phyloP scores from a whole-genome alignment of 345 rosid species.

The Laguncularia racemosa region DNA sequence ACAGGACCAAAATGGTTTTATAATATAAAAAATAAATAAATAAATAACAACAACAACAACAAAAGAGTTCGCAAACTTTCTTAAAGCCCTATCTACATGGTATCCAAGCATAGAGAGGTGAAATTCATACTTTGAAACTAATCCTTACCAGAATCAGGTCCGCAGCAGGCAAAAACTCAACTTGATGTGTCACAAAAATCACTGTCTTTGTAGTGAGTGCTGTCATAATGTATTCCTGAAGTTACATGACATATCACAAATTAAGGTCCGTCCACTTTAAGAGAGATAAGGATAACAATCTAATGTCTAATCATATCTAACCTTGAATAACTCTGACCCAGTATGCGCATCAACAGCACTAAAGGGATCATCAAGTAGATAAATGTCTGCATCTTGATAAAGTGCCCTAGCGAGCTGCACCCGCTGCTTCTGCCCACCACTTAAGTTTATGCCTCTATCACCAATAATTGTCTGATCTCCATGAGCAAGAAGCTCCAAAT shows the following conservation, averaged over 20 bases:
- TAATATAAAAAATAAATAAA: too few species aligned
- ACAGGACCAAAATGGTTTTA: too few species aligned
- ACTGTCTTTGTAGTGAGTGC: conserved; percentile 85
- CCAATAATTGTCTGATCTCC: conserved; percentile 99
- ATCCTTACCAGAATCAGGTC: conserved; percentile 85
- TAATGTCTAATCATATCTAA: conserved; percentile 19
- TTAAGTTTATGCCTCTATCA: conserved; percentile 98
- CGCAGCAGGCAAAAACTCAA: conserved; percentile 93
- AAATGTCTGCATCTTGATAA: conserved; percentile 98
- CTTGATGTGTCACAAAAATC: conserved; percentile 97
- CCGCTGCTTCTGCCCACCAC: conserved; percentile 99
- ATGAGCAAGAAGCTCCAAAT: conserved; percentile 93
- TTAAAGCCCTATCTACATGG: too few species aligned
- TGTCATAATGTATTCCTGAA: conserved; percentile 89
- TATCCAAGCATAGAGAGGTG: conserved; percentile 5
- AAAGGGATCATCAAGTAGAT: conserved; percentile 97
- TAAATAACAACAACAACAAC: too few species aligned
- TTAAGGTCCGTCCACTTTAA: conserved; percentile 11
- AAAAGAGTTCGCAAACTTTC: too few species aligned
- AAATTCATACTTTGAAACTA: conserved; percentile 10
- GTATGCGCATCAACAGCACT: conserved; percentile 99
- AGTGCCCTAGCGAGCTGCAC: conserved; percentile 99
- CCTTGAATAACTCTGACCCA: conserved; percentile 94
- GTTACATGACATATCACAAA: conserved; percentile 22
- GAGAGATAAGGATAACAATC: conserved; percentile 7